phyloP scores from a whole-genome alignment of 495 filamentous ascomycete genomes.

The Penicillium longicatenatum region DNA sequence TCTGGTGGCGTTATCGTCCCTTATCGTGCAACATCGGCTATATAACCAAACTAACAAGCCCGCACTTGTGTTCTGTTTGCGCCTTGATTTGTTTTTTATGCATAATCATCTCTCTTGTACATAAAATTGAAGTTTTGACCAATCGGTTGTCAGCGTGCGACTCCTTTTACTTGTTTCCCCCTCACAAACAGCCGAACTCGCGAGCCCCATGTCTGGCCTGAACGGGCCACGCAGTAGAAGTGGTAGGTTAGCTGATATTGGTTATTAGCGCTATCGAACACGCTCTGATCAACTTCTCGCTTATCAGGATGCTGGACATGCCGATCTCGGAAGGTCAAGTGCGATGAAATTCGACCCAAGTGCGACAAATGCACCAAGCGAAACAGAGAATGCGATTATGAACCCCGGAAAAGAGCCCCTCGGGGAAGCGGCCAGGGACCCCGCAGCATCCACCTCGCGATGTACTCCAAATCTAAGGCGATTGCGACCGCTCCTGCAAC shows the following conservation, averaged over 20 bases:
- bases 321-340: not conserved
- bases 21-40: not conserved
- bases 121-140: not conserved
- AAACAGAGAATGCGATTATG: not conserved
- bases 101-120: not conserved
- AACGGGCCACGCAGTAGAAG: not conserved
- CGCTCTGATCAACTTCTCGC: not conserved
- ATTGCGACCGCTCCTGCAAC: not conserved
- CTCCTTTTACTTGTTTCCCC: not conserved
- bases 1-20: not conserved
- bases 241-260: not conserved
- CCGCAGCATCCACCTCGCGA: not conserved
- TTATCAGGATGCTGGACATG: not conserved
- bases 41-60: not conserved
- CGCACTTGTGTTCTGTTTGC: not conserved
- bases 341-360: not conserved
- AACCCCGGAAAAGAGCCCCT: not conserved
- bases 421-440: not conserved
- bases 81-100: not conserved
- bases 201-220: not conserved
- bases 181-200: not conserved
- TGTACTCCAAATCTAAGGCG: not conserved
- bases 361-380: not conserved
- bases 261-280: not conserved
- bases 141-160: not conserved